A percentile compares a stretch with the other conserved stretches of the same genome.
These are phyloP conservation scores for Nannizzia gypsea DNA, from an alignment of 2,329 filamentous ascomycete species.

Conservation along the genomic window DNA sequence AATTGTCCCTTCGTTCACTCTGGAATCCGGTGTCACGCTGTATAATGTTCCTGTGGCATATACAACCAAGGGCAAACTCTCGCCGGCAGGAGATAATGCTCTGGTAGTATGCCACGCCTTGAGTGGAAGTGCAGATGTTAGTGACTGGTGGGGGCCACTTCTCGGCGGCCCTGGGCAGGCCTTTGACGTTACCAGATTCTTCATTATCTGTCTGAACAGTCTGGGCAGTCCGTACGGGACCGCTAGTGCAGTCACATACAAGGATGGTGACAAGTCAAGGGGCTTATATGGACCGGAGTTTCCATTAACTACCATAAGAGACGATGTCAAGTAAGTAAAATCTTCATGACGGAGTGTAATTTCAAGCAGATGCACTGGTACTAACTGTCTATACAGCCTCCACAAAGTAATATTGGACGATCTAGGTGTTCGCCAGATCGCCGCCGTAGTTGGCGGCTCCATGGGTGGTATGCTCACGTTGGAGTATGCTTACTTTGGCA, in stretches of 20 bases:
- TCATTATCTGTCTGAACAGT: slow-evolving; percentile 44
- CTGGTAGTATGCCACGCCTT: slow-evolving; percentile 50
- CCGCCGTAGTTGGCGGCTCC: slow-evolving; percentile 44
- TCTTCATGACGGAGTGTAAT: not conserved
- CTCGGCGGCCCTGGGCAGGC: slow-evolving; percentile 42
- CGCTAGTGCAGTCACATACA: slow-evolving; percentile 55
- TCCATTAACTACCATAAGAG: slow-evolving; percentile 83
- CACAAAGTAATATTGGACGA: slow-evolving; percentile 45
- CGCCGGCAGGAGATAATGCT: slow-evolving; percentile 47
- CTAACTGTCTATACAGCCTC: slow-evolving; percentile 26
- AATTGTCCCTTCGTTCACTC: slow-evolving; percentile 75
- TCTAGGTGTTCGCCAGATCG: slow-evolving; percentile 43
- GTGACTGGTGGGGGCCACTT: slow-evolving; percentile 47
- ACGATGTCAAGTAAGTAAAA: slow-evolving; percentile 72
- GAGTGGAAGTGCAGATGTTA: slow-evolving; percentile 44
- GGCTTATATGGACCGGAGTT: slow-evolving; percentile 90
- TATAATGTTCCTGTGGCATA: slow-evolving; percentile 60
- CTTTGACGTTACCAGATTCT: slow-evolving; percentile 43
- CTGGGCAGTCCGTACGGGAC: slow-evolving; percentile 45
- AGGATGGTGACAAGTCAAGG: slow-evolving; percentile 62
- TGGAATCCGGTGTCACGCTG: slow-evolving; percentile 81
- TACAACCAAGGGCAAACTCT: slow-evolving; percentile 49
- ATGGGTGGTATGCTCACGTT: slow-evolving; percentile 49
- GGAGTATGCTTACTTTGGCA: slow-evolving; percentile 60
- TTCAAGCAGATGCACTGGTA: slow-evolving; percentile 6